phyloP scores from a whole-genome alignment of 2,329 filamentous ascomycete genomes.

The Fusarium heterosporum region DNA sequence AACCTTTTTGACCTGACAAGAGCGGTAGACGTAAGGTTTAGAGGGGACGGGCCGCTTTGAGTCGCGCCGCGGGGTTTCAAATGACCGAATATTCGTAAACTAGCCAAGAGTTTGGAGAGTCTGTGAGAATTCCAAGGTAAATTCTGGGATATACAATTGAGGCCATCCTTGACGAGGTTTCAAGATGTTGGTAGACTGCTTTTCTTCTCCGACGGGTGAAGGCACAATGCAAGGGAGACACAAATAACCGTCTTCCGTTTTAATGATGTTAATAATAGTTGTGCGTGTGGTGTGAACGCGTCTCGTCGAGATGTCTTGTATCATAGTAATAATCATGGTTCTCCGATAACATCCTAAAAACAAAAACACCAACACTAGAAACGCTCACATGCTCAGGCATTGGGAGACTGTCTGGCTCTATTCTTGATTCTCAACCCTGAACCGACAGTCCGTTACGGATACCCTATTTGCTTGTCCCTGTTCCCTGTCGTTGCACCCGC shows the following conservation, averaged over 20 bases:
- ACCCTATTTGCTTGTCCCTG: background rate
- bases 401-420: background rate
- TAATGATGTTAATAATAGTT: too few species aligned
- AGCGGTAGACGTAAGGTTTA: slow-evolving; percentile 6
- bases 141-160: background rate
- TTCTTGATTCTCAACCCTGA: slow-evolving; percentile 11
- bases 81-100: background rate
- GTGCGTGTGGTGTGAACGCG: too few species aligned
- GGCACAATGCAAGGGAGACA: too few species aligned
- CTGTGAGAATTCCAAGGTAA: background rate
- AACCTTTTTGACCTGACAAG: background rate
- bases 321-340: background rate
- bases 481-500: slow-evolving; percentile 22
- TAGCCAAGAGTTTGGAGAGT: background rate
- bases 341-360: too few species aligned
- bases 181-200: background rate
- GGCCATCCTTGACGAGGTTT: background rate
- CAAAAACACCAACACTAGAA: background rate
- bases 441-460: slow-evolving; percentile 8
- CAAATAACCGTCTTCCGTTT: too few species aligned
- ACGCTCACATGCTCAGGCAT: background rate
- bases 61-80: background rate
- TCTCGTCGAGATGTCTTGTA: background rate
- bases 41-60: slow-evolving; percentile 31
- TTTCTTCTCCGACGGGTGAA: background rate